Percentiles rank a stretch among this genome's conserved stretches.
These are phyloP conservation scores for Coemansia sp. DNA, from an alignment of 192 early-diverging fungal genomes.

Conservation along the genomic window DNA sequence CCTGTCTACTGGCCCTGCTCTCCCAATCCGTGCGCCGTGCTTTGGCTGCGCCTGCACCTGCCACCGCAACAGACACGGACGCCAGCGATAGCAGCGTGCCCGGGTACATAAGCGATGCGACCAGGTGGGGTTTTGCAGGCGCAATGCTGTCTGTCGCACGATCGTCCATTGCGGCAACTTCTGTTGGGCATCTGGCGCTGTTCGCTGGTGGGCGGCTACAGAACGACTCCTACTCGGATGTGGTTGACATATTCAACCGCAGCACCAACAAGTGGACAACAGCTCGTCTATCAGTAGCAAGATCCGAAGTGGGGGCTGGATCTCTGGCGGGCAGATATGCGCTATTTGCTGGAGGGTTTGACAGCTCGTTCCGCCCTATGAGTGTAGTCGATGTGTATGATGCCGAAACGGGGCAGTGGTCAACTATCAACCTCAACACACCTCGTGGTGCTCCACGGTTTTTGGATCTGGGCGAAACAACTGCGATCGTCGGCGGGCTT, in stretches of 20 bases:
- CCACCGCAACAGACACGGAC: background rate
- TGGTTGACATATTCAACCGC: slow-evolving; percentile 53
- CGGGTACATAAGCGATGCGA: background rate
- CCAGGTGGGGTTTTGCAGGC: slow-evolving; percentile 39
- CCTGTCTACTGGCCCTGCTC: background rate
- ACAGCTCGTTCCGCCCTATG: slow-evolving; percentile 33
- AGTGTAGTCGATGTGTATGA: slow-evolving; percentile 54
- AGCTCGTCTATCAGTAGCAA: slow-evolving; percentile 27
- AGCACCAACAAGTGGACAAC: slow-evolving; percentile 35
- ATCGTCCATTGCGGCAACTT: slow-evolving; percentile 38
- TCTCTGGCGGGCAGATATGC: slow-evolving; percentile 50
- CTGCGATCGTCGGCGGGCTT: slow-evolving; percentile 47
- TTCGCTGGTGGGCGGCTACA: slow-evolving; percentile 55
- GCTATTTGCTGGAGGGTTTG: slow-evolving; percentile 55
- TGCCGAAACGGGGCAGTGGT: slow-evolving; percentile 38
- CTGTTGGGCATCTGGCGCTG: slow-evolving; percentile 40
- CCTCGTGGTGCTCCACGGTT: slow-evolving; percentile 40
- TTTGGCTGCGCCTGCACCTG: background rate
- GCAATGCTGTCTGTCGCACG: slow-evolving; percentile 45
- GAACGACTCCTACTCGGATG: slow-evolving; percentile 35
- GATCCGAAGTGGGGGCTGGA: slow-evolving; percentile 42
- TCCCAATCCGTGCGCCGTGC: background rate
- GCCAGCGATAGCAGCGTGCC: background rate
- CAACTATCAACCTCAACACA: slow-evolving; percentile 17
- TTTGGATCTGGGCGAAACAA: slow-evolving; percentile 28